Conservation (phyloP, 176 grass and related monocot species). For the Neostapfia colusana region DNA sequence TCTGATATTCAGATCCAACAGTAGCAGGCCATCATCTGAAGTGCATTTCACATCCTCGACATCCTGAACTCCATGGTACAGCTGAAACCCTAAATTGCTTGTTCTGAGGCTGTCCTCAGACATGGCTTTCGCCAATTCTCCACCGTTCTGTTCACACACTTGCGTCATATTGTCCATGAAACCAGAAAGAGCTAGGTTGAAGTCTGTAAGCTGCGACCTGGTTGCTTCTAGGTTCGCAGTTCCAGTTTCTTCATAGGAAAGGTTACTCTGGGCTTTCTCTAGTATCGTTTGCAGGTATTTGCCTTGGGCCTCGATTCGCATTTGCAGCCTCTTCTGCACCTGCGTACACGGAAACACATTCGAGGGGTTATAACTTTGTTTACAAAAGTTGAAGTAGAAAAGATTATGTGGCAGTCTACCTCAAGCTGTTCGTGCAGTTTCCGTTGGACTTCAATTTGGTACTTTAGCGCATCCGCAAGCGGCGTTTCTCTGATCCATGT, state of each 20-base stretch:
- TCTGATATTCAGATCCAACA: conserved; percentile 85
- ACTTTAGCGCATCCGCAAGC: conserved; percentile 64
- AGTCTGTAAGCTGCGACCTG: conserved; percentile 61
- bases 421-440: conserved; percentile 84
- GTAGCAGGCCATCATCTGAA: conserved; percentile 41
- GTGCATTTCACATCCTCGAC: conserved; percentile 45
- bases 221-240: conserved; percentile 49
- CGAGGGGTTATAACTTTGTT: background rate
- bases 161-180: conserved; percentile 59
- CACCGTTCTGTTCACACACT: conserved; percentile 46
- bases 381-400: background rate
- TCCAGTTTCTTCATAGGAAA: conserved; percentile 50
- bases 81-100: conserved; percentile 42
- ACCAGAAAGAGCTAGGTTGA: conserved; percentile 65
- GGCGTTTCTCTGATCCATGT: conserved; percentile 62
- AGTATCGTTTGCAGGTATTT: conserved; percentile 86
- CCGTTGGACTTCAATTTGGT: conserved; percentile 87
- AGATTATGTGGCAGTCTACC: conserved; percentile 31
- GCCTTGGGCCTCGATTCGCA: conserved; percentile 95
- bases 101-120: conserved; percentile 47
- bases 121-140: conserved; percentile 45
- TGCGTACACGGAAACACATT: conserved; percentile 15
- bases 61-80: conserved; percentile 45
- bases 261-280: conserved; percentile 68
- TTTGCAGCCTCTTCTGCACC: conserved; percentile 97